Percentiles rank a stretch among this genome's conserved stretches.
Conservation (phyloP, 768 basidiomycete species). For the Udeniomyces megalosporus region DNA sequence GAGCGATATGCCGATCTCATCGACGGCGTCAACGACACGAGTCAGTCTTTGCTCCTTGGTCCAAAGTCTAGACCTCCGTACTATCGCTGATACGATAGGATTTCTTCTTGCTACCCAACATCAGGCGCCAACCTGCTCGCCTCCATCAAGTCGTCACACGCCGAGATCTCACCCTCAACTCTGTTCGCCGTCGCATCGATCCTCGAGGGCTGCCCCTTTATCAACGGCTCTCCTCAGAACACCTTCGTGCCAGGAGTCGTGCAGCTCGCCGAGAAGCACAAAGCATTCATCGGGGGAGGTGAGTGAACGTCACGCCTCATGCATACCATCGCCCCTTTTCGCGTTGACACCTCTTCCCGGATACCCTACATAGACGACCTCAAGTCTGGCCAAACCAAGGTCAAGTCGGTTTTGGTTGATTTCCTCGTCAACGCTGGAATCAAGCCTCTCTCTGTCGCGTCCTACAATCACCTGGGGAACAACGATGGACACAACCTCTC, state of each 20-base stretch:
- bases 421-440: constrained; percentile 46
- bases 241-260: constrained; percentile 94
- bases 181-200: constrained; percentile 90
- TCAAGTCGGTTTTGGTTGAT: constrained; percentile 92
- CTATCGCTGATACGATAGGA: too few species aligned
- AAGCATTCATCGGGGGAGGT: constrained; percentile 91
- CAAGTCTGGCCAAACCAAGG: constrained; percentile 35
- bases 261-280: constrained; percentile 70
- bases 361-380: too few species aligned
- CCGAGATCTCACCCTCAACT: constrained; percentile 90
- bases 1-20: constrained; percentile 94
- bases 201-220: constrained; percentile 84
- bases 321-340: not conserved
- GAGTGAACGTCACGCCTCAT: constrained; percentile 96
- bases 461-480: constrained; percentile 88
- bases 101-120: too few species aligned
- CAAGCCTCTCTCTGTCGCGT: constrained; percentile 75
- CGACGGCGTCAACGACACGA: constrained; percentile 86
- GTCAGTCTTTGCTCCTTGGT: too few species aligned
- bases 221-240: constrained; percentile 98
- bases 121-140: constrained; percentile 54
- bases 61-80: too few species aligned
- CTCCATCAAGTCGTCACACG: constrained; percentile 67
- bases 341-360: too few species aligned
- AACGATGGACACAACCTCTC: constrained; percentile 89